Conservation (phyloP, 2,329 filamentous ascomycete species). For the Tolypocladium tropicale region DNA sequence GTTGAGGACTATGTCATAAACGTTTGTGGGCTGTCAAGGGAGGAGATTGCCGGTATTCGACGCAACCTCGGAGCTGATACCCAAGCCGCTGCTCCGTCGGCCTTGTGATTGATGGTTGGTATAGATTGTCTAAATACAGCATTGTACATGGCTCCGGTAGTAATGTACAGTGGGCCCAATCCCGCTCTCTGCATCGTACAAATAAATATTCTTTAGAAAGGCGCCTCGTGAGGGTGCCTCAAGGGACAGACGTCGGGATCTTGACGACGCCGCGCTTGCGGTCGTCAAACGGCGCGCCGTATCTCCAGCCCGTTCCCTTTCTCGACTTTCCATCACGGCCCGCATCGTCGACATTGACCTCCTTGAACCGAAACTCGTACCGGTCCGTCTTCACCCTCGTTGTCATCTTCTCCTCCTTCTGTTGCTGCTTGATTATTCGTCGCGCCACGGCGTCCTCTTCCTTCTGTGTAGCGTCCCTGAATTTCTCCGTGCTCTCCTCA, state of each 20-base stretch:
- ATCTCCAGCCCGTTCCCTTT: conserved; percentile 48
- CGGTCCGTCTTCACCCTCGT: conserved; percentile 38
- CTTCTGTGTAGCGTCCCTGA: conserved; percentile 31
- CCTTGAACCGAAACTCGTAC: conserved; percentile 54
- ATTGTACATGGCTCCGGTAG: conserved; percentile 3
- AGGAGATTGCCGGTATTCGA: conserved; percentile 42
- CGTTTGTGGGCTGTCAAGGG: conserved; percentile 45
- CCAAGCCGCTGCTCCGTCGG: background rate
- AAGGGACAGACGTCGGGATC: conserved; percentile 55
- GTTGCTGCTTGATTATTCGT: conserved; percentile 18
- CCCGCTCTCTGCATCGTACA: background rate
- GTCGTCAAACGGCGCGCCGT: conserved; percentile 53
- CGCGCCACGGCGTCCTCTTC: conserved; percentile 29
- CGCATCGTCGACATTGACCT: conserved; percentile 45
- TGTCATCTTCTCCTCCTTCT: conserved; percentile 28
- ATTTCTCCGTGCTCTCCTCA: conserved; percentile 27
- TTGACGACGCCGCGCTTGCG: conserved; percentile 54
- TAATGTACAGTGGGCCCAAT: conserved; percentile 1
- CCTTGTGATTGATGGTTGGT: background rate
- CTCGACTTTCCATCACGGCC: conserved; percentile 42
- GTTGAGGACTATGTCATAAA: conserved; percentile 52
- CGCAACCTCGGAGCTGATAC: conserved; percentile 27
- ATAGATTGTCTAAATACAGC: conserved; percentile 1
- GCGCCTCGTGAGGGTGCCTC: too few species aligned
- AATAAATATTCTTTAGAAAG: conserved; percentile 1